A percentile compares a stretch with the other conserved stretches of the same genome.
phyloP scores from a whole-genome alignment of 495 filamentous ascomycete species.

The Penicillium verhagenii region DNA sequence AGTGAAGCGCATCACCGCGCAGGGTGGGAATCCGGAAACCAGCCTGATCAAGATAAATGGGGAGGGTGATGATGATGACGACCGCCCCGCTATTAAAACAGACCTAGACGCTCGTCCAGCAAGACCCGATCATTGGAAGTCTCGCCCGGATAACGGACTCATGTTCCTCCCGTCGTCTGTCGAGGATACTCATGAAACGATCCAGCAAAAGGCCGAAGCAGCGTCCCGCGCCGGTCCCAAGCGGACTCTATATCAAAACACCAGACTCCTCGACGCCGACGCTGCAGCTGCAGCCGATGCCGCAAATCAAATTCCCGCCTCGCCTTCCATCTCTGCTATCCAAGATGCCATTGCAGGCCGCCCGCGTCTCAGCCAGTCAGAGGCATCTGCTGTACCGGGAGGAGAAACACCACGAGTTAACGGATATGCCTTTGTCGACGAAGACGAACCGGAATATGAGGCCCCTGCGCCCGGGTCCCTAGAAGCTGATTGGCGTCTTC shows the following conservation, averaged over 20 bases:
- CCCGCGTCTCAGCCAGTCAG: slow-evolving; percentile 60
- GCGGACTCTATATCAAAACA: slow-evolving; percentile 79
- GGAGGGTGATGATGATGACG: too few relatives aligned
- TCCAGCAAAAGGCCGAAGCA: slow-evolving; percentile 62
- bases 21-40: slow-evolving; percentile 47
- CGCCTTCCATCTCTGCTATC: slow-evolving; percentile 81
- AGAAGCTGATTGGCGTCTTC: slow-evolving; percentile 33
- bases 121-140: slow-evolving; percentile 74
- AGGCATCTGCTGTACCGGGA: slow-evolving; percentile 54
- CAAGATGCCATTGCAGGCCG: slow-evolving; percentile 82
- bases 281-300: slow-evolving; percentile 31
- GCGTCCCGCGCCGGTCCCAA: slow-evolving; percentile 75
- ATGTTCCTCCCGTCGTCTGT: slow-evolving; percentile 78
- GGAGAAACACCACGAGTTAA: slow-evolving; percentile 84
- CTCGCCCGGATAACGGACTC: slow-evolving; percentile 71
- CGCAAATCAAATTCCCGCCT: slow-evolving; percentile 52
- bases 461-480: slow-evolving; percentile 33
- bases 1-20: slow-evolving; percentile 55
- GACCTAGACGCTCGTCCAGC: slow-evolving; percentile 68
- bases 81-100: slow-evolving; percentile 53
- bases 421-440: slow-evolving; percentile 91
- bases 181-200: slow-evolving; percentile 65
- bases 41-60: slow-evolving; percentile 17
- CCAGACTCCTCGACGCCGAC: slow-evolving; percentile 54
- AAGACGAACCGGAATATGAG: slow-evolving; percentile 68